These are phyloP conservation scores for Cyberlindnera mycetangii DNA, from an alignment of 805 yeast genomes.

Conservation along the genomic window DNA sequence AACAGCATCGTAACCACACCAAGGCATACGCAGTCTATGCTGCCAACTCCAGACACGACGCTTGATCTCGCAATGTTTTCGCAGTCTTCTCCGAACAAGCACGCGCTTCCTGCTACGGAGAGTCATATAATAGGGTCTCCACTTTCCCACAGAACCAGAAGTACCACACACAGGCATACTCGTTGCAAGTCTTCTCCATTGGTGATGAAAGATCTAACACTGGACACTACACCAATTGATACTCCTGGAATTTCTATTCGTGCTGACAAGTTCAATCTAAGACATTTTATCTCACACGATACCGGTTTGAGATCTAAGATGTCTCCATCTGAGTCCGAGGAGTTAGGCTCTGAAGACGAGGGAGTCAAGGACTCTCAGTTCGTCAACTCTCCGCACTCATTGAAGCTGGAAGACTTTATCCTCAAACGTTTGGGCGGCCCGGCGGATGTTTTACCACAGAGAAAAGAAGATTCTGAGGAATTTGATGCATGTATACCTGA, in stretches of 20 bases:
- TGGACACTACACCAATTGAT: constrained; percentile 6
- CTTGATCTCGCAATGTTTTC: constrained; percentile 10
- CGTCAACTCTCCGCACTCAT: constrained; percentile 11
- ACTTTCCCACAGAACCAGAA: neutral
- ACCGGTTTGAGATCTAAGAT: constrained; percentile 23
- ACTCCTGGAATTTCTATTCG: neutral
- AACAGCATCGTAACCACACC: constrained; percentile 9
- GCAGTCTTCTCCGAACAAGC: neutral
- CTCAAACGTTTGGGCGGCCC: neutral
- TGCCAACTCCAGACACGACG: constrained; percentile 20
- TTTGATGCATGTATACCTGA: neutral
- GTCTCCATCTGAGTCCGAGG: neutral
- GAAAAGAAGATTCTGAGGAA: neutral
- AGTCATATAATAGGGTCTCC: constrained; percentile 1
- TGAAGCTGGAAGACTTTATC: constrained; percentile 5
- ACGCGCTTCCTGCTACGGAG: neutral
- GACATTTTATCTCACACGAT: constrained; percentile 28
- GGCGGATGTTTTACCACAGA: neutral
- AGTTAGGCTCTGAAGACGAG: constrained; percentile 7
- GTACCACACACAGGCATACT: constrained; percentile 1
- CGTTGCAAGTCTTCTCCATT: constrained; percentile 15
- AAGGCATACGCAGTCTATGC: neutral
- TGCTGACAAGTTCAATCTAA: constrained; percentile 15
- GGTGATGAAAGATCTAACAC: constrained; percentile 1
- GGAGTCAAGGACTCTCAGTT: constrained; percentile 17